Base-by-base conservation (phyloP, 106 monocot genomes). In the Allium cepa region DNA sequence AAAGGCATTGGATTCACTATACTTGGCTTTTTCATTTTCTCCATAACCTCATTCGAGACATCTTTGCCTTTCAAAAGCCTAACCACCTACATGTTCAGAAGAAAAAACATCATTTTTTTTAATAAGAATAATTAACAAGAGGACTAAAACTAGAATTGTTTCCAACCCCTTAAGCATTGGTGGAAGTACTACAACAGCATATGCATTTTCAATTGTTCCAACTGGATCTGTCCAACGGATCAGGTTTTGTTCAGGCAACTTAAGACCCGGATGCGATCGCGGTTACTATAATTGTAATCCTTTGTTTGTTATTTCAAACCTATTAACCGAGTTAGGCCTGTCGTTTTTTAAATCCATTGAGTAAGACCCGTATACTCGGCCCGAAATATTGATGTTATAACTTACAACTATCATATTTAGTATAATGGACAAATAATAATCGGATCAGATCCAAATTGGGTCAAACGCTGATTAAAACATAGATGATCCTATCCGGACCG, bases 251-350 rank as follows among this genome's bases (percentile, higher is more conserved):
- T 72, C 88, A 70, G 91, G 51, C 64, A 71, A 85, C 75, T 94
- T 94, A 67, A 94, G 85, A 7, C 90, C 94, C 11, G 91, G 83
- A 16, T 91, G 64, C 59, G 85, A 83, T 7, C 88, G 87, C 1
- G 22, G 22, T 22, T 22, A 22, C 22, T 22, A 22, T 22, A 22
- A 22, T 22, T 22, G 22, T 22, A 22, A 22, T 22, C 22, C 22
- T 22, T 22, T 1, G 22, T 22, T 22, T 0, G 22, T 22, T 22
- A 22, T 22, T 22, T 22, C 22, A 22, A 22, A 22, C 22, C 22
- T 22, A 22, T 22, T 22, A 22, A 22, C 22, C 22, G 1, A 22
- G 22, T 22, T 22, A 22, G 22, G 22, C 22, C 22, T 22, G 22
- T 22, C 22, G 22, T 22, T 22, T 22, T 22, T 22, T 22, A 22